Percentiles rank a stretch among this genome's conserved stretches.
phyloP scores from a whole-genome alignment of 768 basidiomycete genomes.

The Serendipita indica region DNA sequence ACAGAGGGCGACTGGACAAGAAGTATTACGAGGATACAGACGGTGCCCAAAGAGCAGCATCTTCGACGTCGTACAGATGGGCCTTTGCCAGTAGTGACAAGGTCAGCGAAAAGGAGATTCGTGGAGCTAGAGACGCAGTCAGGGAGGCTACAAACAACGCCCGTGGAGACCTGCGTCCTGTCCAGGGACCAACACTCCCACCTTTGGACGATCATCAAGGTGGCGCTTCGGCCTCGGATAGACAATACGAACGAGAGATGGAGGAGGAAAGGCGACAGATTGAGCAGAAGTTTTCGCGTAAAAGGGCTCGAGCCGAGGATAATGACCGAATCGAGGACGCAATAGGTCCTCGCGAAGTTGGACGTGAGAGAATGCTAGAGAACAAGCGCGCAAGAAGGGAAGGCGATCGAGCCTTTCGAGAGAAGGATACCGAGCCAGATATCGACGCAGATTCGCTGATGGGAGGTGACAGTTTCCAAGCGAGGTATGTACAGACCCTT shows the following conservation, averaged over 20 bases:
- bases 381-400: conserved; percentile 68
- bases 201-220: neutral
- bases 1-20: conserved; percentile 61
- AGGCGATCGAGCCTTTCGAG: conserved; percentile 52
- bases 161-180: conserved; percentile 24
- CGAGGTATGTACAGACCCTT: conserved; percentile 34
- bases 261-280: conserved; percentile 35
- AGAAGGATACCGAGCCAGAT: conserved; percentile 59
- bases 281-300: conserved; percentile 45
- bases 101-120: conserved; percentile 45
- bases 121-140: conserved; percentile 44
- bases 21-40: conserved; percentile 44
- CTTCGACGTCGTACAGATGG: conserved; percentile 80
- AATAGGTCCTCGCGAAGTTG: conserved; percentile 66
- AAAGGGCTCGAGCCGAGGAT: conserved; percentile 48
- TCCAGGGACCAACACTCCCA: conserved; percentile 56
- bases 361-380: conserved; percentile 73
- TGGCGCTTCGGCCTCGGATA: conserved; percentile 38
- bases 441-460: conserved; percentile 64
- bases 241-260: conserved; percentile 53
- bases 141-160: conserved; percentile 29
- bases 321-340: conserved; percentile 61
- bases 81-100: conserved; percentile 54
- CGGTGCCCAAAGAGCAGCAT: conserved; percentile 37
- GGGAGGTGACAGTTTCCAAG: conserved; percentile 70